Evolutionary conservation across 1,284 basidiomycete species (phyloP), one percentile per base, ranked within the genome.

Genomic region (Anthracocystis panici-leucophaei): DNA sequence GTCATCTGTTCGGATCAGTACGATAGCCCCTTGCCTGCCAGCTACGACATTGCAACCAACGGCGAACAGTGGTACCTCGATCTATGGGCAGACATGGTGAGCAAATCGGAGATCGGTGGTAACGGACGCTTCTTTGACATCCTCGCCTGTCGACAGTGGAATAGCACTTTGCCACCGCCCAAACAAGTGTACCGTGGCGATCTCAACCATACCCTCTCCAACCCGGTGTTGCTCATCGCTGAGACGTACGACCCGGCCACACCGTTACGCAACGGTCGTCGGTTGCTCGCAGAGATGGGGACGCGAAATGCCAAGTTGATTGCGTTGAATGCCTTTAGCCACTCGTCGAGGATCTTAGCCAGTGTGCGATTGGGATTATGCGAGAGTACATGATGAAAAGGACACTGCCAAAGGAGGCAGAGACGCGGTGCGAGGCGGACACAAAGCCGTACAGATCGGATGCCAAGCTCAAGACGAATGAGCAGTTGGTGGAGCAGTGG

Each of bases 1-100:
- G 75, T 77, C 23, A 64, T 77, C 57, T 77, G 71, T 38, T 65
- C 65, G 11, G 75, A 77, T 33, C 60, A 65, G 45, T 74, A 58
- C 62, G 63, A 74, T n/a, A 46, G 46, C 9, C 64, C 60, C 0
- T 40, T 63, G 0, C 67, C 67, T 1, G 1, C 53, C 31, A 29
- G 27, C 18, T 70, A 65, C 44, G 62, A 65, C 14, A 18, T 40
- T 0, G 18, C 25, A 20, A 65, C 48, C 48, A 57, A 65, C 48
- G 69, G 52, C 38, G 53, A 67, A 25, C 10, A 42, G 23, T 77
- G 61, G 64, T 77, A 73, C 33, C 45, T 63, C 5, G 58, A 75
- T 10, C 51, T 67, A 14, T 72, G 71, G 68, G 10, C 33, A 2
- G 31, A 46, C 16, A 72, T 77, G 75, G 59, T 72, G 3, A 1